Percentiles rank a stretch among this genome's conserved stretches.
phyloP scores from a whole-genome alignment of 352 stramenopile genomes.

The Phytopythium kandeliae region DNA sequence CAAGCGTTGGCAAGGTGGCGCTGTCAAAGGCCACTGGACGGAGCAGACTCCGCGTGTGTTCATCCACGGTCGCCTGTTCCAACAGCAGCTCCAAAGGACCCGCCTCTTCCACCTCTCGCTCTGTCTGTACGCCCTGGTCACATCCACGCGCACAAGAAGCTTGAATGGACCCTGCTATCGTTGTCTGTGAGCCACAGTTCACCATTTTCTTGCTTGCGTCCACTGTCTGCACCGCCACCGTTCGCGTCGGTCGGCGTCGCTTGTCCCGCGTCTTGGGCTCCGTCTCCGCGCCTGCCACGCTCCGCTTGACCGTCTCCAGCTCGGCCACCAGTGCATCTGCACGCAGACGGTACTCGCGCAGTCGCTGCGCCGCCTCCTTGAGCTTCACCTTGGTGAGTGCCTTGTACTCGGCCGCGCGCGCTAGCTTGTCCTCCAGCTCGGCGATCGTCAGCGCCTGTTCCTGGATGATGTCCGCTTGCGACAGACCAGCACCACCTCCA shows the following conservation, averaged over 20 bases:
- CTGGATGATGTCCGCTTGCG: constrained; percentile 69
- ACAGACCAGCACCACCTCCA: constrained; percentile 15
- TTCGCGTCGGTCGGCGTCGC: background rate
- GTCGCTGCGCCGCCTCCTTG: constrained; percentile 50
- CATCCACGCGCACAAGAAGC: constrained; percentile 5
- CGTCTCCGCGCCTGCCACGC: constrained; percentile 12
- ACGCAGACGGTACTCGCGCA: constrained; percentile 55
- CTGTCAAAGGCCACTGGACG: constrained; percentile 1
- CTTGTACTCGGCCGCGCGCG: constrained; percentile 41
- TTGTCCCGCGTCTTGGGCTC: constrained; percentile 10
- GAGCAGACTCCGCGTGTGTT: constrained; percentile 4
- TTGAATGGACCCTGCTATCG: constrained; percentile 12
- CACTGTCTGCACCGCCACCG: constrained; percentile 16
- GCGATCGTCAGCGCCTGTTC: constrained; percentile 50
- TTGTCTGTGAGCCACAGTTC: constrained; percentile 18
- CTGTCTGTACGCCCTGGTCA: constrained; percentile 13
- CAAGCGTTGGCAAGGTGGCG: background rate
- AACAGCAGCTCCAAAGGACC: background rate
- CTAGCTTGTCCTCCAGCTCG: constrained; percentile 31
- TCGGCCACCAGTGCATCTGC: constrained; percentile 42
- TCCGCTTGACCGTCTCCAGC: constrained; percentile 14
- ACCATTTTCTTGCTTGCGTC: background rate
- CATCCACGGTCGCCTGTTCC: constrained; percentile 1
- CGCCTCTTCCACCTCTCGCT: background rate
- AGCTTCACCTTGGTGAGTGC: constrained; percentile 55